phyloP scores from a whole-genome alignment of 2,329 filamentous ascomycete genomes.

The Venturia oleaginea region DNA sequence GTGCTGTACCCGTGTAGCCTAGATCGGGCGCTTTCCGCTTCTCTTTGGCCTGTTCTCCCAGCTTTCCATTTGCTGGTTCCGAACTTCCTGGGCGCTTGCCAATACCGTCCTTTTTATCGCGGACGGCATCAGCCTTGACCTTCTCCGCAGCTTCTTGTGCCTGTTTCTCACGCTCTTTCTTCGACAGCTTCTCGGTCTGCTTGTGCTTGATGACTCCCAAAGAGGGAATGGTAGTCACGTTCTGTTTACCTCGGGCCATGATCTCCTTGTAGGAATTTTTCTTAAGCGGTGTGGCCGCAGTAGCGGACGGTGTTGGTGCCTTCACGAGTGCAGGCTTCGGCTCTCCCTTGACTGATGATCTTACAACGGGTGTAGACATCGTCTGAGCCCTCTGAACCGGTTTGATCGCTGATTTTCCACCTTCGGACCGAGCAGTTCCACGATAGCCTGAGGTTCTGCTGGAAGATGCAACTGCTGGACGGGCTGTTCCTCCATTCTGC shows the following conservation, averaged over 20 bases:
- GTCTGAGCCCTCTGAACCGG: conserved; percentile 16
- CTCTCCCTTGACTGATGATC: conserved; percentile 13
- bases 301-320: conserved; percentile 15
- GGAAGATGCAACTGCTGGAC: conserved; percentile 14
- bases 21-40: conserved; percentile 31
- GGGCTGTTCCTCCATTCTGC: neutral
- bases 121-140: conserved; percentile 4
- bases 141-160: conserved; percentile 29
- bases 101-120: neutral
- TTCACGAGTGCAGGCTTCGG: conserved; percentile 14
- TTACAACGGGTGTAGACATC: neutral
- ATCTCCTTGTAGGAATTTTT: conserved; percentile 69
- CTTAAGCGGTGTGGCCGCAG: conserved; percentile 45
- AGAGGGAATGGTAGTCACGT: conserved; percentile 38
- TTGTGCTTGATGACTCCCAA: conserved; percentile 69
- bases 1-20: conserved; percentile 35
- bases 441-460: conserved; percentile 22
- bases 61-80: conserved; percentile 17
- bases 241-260: conserved; percentile 60
- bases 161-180: conserved; percentile 44
- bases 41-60: conserved; percentile 20
- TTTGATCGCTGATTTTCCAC: conserved; percentile 15
- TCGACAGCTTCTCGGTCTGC: conserved; percentile 54
- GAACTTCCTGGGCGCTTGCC: neutral
- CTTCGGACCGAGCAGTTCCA: conserved; percentile 27